Evolutionary conservation across 805 yeast genomes (phyloP), one percentile per base, ranked within the genome.

Genomic region (Wickerhamomyces hampshirensis): DNA sequence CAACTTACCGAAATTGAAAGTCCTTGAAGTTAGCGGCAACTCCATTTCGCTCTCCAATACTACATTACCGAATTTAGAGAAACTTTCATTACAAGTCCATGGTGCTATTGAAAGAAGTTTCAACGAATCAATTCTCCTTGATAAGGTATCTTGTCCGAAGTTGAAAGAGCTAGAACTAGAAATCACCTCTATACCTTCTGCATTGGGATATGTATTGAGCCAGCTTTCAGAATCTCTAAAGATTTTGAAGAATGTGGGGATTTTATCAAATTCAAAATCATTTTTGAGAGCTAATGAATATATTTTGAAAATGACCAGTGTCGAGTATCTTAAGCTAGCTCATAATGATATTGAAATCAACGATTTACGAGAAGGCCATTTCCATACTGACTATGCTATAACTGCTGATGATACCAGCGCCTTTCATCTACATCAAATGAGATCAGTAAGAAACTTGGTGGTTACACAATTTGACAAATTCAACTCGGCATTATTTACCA

Each of bases 11-110:
- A 36, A 26, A 6, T 33, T 52, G 21, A 37, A 18, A 26, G 28
- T 16, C 0, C 30, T 52, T 14, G 32, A 34, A 9, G 43, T 52
- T 3, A 38, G 39, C 5, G 57, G 57, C 5, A 52, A 51, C 30
- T 42, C 55, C 5, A 24, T 51, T 3, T 38, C 43, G 0, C 31
- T 52, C 13, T 28, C 32, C 3, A 24, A 37, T 17, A 16, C 39
- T 5, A 11, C 28, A 3, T 12, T 49, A 2, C 55, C 57, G 10
- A 23, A 19, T 0, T 17, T 52, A 18, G 21, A 32, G 5, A 29
- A 16, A 2, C 18, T 52, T 3, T 16, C 34, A 2, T 23, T 52
- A 3, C 39, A 40, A 7, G n/a, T 52, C 2, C 44, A 43, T 43
- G 53, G 51, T 0, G 43, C 53, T 4, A 33, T 26, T 24, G 47